Conservation (phyloP, 192 early-diverging fungal species). For the Umbelopsis vinacea region DNA sequence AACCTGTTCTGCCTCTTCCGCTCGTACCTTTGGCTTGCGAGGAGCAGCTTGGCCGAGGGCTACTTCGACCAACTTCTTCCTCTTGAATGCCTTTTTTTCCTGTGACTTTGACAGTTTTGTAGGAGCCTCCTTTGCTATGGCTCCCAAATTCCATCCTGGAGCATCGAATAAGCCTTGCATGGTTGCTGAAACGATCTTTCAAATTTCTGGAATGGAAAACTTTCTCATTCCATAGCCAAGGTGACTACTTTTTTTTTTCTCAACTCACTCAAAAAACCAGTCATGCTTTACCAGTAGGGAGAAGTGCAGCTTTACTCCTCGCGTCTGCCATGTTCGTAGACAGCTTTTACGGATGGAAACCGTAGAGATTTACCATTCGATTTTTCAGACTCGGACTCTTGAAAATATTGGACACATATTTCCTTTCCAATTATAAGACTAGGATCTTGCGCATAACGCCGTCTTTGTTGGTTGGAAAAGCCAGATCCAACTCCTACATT, state of each 20-base stretch:
- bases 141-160: slow-evolving; percentile 8
- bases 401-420: slow-evolving; percentile 58
- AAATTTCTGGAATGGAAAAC: neutral
- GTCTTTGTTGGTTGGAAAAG: slow-evolving; percentile 47
- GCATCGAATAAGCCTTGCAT: slow-evolving; percentile 19
- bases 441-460: slow-evolving; percentile 49
- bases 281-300: neutral
- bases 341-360: slow-evolving; percentile 59
- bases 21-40: neutral
- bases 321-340: slow-evolving; percentile 41
- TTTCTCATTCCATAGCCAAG: neutral
- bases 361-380: slow-evolving; percentile 39
- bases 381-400: slow-evolving; percentile 40
- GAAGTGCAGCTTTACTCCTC: slow-evolving; percentile 4
- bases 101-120: slow-evolving; percentile 1
- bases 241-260: neutral
- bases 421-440: slow-evolving; percentile 51
- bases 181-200: neutral
- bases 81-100: slow-evolving; percentile 8
- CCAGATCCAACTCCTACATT: slow-evolving; percentile 61
- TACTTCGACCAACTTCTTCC: slow-evolving; percentile 7
- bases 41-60: slow-evolving; percentile 6
- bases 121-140: neutral
- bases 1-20: neutral
- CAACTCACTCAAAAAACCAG: neutral